Base-by-base conservation (phyloP, 345 rosid species). In the Gossypium longicalyx region DNA sequence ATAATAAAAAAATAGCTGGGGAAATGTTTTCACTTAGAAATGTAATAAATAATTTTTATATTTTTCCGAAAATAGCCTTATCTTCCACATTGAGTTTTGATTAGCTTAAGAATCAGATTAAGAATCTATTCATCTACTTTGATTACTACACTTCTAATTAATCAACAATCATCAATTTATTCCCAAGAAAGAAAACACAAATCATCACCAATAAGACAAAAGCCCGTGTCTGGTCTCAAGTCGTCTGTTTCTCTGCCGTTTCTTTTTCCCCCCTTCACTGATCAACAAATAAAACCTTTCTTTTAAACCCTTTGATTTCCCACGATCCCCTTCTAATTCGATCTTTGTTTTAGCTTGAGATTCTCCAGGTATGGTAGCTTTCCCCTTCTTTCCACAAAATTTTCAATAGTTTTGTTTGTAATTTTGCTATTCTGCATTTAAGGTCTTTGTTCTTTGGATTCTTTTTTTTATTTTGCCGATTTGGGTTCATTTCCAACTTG, bases 401-500 rank as follows among this genome's bases (percentile, higher is more conserved):
- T 67, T 68, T 12, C 57, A 66, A 3, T 48, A 13, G 43, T 25
- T 49, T 69, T 27, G 23, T 69, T 69, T 69, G 63, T 58, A 58
- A 58, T 69, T 41, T 69, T 69, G 16, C 45, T 16, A 17, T 69
- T 27, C 15, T 27, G 59, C 11, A 19, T 64, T 41, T 10, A 41
- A 22, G 38, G 6, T 47, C 12, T 67, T 13, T 67, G 56, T 45
- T 67, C 12, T 47, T 17, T 69, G 41, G 44, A 49, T 68, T 43
- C 16, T 45, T 47, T 2, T 2, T 29, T 3, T 58, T 56, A 3
- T 58, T 69, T 69, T 51, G 17, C 16, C 11, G 2, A 69, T 25
- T 69, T 69, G 45, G 23, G 45, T 69, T 69, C 15, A 51, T 17
- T 69, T 69, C 59, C 8, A 51, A 27, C 59, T 27, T 69, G 59